phyloP scores from a whole-genome alignment of 192 early-diverging fungal species.

The Ambispora gerdemannii region DNA sequence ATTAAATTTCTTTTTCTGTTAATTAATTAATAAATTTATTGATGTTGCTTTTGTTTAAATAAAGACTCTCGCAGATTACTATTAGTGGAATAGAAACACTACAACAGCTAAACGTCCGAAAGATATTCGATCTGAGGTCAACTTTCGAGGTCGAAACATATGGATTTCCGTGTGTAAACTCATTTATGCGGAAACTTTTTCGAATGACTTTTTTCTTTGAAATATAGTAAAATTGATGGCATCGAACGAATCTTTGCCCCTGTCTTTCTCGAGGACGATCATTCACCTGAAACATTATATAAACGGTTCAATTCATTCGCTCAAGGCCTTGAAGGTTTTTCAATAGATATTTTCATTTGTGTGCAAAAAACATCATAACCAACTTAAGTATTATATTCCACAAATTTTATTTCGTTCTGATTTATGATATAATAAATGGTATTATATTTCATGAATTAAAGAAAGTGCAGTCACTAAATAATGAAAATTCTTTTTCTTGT shows the following conservation, averaged over 20 bases:
- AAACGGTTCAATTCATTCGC: conserved; percentile 55
- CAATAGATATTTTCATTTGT: conserved; percentile 47
- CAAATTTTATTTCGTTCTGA: no score
- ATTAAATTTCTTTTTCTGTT: neutral
- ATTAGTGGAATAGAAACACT: conserved; percentile 44
- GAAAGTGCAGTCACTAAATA: no score
- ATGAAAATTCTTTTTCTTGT: no score
- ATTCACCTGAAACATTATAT: conserved; percentile 54
- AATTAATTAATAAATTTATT: neutral
- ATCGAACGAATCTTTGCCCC: conserved; percentile 45
- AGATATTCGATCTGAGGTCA: conserved; percentile 56
- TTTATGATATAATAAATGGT: no score
- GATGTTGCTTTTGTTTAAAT: no score
- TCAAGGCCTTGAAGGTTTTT: conserved; percentile 51
- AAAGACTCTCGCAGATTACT: conserved; percentile 46
- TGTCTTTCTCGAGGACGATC: conserved; percentile 53
- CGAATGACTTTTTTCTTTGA: neutral
- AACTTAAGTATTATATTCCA: no score
- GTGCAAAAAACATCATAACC: conserved; percentile 40
- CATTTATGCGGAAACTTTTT: neutral
- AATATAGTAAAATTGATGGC: conserved; percentile 20
- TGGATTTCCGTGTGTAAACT: conserved; percentile 41
- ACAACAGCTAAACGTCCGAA: conserved; percentile 44
- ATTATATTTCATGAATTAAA: no score
- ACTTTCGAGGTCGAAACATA: conserved; percentile 47